Conservation (phyloP, 2,329 filamentous ascomycete species). For the Ilyonectria sp. region DNA sequence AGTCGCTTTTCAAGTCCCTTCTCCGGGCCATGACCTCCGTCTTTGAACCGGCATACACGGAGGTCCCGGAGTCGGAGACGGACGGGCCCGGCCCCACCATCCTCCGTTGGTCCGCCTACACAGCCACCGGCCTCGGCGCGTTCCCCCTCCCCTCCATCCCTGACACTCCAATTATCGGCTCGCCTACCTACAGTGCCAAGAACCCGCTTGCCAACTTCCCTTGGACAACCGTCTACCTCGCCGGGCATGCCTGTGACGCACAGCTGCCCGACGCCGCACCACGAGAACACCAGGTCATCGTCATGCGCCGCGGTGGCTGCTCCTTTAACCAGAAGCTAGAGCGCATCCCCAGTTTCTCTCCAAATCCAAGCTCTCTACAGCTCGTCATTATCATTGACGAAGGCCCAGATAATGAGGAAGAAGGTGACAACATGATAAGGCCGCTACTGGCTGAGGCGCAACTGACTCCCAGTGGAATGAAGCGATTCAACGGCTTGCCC, state of each 20-base stretch:
- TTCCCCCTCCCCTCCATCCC: slow-evolving; percentile 78
- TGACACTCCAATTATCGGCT: slow-evolving; percentile 66
- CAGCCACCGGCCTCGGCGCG: slow-evolving; percentile 70
- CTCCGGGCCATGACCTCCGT: slow-evolving; percentile 64
- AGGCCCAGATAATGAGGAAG: slow-evolving; percentile 52
- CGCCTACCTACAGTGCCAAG: slow-evolving; percentile 58
- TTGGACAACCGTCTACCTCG: slow-evolving; percentile 81
- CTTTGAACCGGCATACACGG: slow-evolving; percentile 54
- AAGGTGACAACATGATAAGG: slow-evolving; percentile 57
- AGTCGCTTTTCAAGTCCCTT: slow-evolving; percentile 63
- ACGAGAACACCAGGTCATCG: slow-evolving; percentile 80
- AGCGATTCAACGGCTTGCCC: slow-evolving; percentile 80
- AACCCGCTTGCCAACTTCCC: slow-evolving; percentile 64
- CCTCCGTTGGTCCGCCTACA: slow-evolving; percentile 68
- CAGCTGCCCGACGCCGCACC: slow-evolving; percentile 66
- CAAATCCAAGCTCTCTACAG: slow-evolving; percentile 75
- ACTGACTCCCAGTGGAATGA: slow-evolving; percentile 77
- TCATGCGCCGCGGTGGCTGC: slow-evolving; percentile 87
- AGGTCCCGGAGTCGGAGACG: slow-evolving; percentile 49
- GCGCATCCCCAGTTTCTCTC: slow-evolving; percentile 85
- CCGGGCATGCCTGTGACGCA: slow-evolving; percentile 77
- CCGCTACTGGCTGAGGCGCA: slow-evolving; percentile 86
- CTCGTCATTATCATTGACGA: slow-evolving; percentile 85
- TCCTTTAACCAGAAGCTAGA: slow-evolving; percentile 86
- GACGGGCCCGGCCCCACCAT: slow-evolving; percentile 55